Conservation (phyloP, 495 filamentous ascomycete genomes). For the Penicillium odoratum region DNA sequence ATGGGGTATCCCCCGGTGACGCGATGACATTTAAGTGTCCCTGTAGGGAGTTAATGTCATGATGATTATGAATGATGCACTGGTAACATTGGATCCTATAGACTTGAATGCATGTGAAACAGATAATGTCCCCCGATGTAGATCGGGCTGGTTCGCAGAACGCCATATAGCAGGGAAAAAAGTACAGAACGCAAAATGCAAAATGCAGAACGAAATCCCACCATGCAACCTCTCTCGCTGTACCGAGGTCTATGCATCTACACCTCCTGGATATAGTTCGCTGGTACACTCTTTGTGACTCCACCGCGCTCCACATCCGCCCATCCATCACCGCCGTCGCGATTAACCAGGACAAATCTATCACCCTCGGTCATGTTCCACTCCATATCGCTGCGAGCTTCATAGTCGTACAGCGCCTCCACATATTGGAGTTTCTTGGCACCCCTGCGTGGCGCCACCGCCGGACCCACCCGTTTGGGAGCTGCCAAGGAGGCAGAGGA, state of each 20-base stretch:
- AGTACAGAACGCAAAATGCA: slow-evolving; percentile 6
- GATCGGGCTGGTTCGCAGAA: slow-evolving; percentile 18
- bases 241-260: slow-evolving; percentile 19
- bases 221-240: slow-evolving; percentile 1
- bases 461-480: slow-evolving; percentile 85
- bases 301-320: slow-evolving; percentile 92
- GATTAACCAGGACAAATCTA: slow-evolving; percentile 80
- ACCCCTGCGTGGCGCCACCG: slow-evolving; percentile 85
- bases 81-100: not conserved
- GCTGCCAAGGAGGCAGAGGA: slow-evolving; percentile 68
- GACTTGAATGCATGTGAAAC: not conserved
- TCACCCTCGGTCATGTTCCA: slow-evolving; percentile 90
- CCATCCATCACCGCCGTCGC: slow-evolving; percentile 92
- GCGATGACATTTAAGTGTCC: slow-evolving; percentile 22
- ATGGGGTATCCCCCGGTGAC: slow-evolving; percentile 16
- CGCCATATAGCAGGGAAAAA: not conserved
- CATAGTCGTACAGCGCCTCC: slow-evolving; percentile 90
- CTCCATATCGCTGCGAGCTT: slow-evolving; percentile 80
- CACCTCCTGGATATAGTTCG: slow-evolving; percentile 85
- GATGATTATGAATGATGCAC: slow-evolving; percentile 9
- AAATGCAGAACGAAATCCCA: slow-evolving; percentile 8
- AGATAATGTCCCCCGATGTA: slow-evolving; percentile 24
- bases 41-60: slow-evolving; percentile 8
- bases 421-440: slow-evolving; percentile 96
- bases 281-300: slow-evolving; percentile 87